Evolutionary conservation across 805 yeast species (phyloP), one percentile per base, ranked within the genome.

Genomic region (Candida sithepensis): DNA sequence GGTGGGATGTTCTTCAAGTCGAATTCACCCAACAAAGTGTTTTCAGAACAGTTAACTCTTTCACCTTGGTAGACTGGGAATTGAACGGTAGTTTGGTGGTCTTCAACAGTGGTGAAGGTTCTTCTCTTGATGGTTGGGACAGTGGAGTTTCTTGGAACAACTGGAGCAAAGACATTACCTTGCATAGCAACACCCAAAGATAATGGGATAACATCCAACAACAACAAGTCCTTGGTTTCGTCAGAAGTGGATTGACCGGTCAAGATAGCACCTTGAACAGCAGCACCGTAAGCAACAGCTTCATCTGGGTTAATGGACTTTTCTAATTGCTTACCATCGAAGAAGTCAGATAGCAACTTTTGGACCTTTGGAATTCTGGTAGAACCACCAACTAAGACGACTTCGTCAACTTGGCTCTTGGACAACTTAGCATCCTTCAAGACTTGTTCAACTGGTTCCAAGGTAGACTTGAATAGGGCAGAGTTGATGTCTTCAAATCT

Each of bases 51-150:
- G 90, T 90, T 87, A 67, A 92, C 96, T 82, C 99, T 94, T 83
- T 92, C 99, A 85, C 99, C 99, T 82, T 92, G 97, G 84, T 86
- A 92, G 60, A 92, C 98, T 75, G 96, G 97, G 87, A 92, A 90
- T 77, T 88, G 94, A 59, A 92, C 98, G 63, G 96, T 88, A 69
- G 98, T 92, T 81, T 92, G 99, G 82, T 88, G 89, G 82, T 92
- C 99, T 65, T 87, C 96, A 68, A 88, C 96, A 63, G 99, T 92
- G 71, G 99, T 90, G 89, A 92, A 92, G 64, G 96, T 92, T 81
- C 96, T 90, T 71, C 96, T 86, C 87, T 92, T 92, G 78, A 90
- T 87, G 74, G 98, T 92, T 76, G 99, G 99, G 65, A 92, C 96
- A 67, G 98, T 92, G 64, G 98, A 88, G 88, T 94, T 94, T 82